Base-by-base conservation (phyloP, 2,329 filamentous ascomycete species). In the Clarireedia monteithiana region DNA sequence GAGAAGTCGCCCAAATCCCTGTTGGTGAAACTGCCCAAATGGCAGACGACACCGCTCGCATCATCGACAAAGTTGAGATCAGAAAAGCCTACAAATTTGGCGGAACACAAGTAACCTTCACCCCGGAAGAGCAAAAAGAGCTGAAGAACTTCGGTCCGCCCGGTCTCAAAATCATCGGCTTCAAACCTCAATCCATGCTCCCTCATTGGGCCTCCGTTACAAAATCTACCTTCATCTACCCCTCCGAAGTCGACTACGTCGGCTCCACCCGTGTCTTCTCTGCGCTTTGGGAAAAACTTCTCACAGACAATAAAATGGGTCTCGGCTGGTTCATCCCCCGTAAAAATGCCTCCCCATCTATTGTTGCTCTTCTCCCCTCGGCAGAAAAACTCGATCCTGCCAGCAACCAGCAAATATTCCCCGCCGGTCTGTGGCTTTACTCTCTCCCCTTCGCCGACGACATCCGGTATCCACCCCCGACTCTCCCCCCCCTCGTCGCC, bases 11-110 rank as follows among this genome's bases (percentile, higher is more conserved):
- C 0, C 87, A 96, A 67, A 86, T 97, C 56, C 91, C 83, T 1
- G 77, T 81, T 12, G 84, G 88, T 1, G 81, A 86, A 64, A 94
- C 89, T 0, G 85, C 83, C 1, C 82, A 85, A 56, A 79, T 91
- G 55, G 86, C 89, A 4, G 88, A 90, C 59, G 89, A 95, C 63
- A 91, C 84, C 17, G 82, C 86, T 2, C 80, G 85, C 39, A 82
- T 83, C 0, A 83, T 97, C 0, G 86, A 95, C 60, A 91, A 91
- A 63, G 74, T 74, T 3, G 91, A 97, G 65, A 81, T 95, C 20
- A 87, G 87, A 58, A 96, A 94, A 71, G 94, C 92, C 0, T 99
- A 94, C 76, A 96, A 94, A 65, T 97, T 97, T 67, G 94, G 92
- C 12, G 91, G 90, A 40, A 89, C 95, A 62, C 90, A 90, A 48